Evolutionary conservation across 164 flowering plant species (phyloP).

Genomic region (Nelumbo lutea): DNA sequence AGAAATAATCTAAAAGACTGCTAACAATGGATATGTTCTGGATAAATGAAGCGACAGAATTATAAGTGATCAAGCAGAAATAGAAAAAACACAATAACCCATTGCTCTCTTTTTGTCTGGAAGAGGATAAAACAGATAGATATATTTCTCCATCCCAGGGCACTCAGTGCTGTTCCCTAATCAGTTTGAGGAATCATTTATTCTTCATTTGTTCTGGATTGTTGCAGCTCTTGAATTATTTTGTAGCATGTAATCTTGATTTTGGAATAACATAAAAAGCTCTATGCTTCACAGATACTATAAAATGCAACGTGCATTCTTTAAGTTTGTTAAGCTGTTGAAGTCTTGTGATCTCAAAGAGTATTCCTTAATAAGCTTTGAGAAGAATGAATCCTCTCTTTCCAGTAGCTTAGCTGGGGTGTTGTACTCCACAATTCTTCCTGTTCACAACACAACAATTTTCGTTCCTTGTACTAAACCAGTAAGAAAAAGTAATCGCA

Average conservation of each 20-base stretch:
- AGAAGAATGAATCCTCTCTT: slow-evolving; percentile 35
- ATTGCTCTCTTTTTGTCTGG: too few species aligned
- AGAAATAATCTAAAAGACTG: too few species aligned
- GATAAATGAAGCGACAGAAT: too few species aligned
- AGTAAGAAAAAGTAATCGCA: too few species aligned
- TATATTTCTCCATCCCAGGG: background rate
- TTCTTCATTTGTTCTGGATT: background rate
- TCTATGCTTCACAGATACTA: background rate
- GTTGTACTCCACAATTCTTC: slow-evolving; percentile 79
- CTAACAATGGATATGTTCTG: too few species aligned
- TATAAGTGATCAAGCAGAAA: too few species aligned
- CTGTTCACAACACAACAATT: slow-evolving; percentile 35
- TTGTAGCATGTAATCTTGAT: background rate
- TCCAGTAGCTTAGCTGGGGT: slow-evolving; percentile 12
- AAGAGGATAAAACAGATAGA: too few species aligned
- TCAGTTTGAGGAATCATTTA: background rate
- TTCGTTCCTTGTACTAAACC: too few species aligned
- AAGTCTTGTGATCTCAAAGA: slow-evolving; percentile 72
- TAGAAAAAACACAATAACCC: too few species aligned
- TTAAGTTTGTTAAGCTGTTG: slow-evolving; percentile 33
- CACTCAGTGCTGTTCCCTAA: background rate
- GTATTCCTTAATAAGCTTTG: slow-evolving; percentile 83
- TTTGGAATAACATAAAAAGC: background rate
- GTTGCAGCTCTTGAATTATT: background rate
- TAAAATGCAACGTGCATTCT: background rate